Percentiles rank a stretch among this genome's conserved stretches.
Evolutionary conservation across 2,329 filamentous ascomycete species (phyloP).

Genomic region (Aaosphaeria pasadenensis): DNA sequence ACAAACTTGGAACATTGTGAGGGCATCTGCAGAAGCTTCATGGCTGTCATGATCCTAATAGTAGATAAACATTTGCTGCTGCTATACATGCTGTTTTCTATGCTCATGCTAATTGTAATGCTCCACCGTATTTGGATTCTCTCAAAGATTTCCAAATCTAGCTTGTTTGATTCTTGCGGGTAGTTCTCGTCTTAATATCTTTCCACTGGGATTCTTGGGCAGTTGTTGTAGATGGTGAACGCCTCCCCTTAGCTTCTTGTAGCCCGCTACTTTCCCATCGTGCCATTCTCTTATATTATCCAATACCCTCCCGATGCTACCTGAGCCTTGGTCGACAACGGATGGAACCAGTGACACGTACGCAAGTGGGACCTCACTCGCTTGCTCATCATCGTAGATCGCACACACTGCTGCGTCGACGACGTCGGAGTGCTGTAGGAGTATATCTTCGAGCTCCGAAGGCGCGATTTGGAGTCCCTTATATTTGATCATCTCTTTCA

Average conservation of each 20-base stretch:
- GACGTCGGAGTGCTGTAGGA: constrained; percentile 23
- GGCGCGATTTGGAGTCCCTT: constrained; percentile 32
- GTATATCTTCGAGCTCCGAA: constrained; percentile 29
- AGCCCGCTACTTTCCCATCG: constrained; percentile 24
- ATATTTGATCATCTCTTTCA: constrained; percentile 34
- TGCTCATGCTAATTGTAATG: not conserved
- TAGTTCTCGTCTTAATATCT: constrained; percentile 23
- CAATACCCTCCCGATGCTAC: constrained; percentile 2
- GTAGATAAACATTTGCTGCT: too few species aligned
- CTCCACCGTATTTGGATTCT: not conserved
- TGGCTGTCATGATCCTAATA: too few species aligned
- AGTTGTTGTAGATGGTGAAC: constrained; percentile 21
- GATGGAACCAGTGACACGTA: constrained; percentile 15
- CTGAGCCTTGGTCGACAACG: not conserved
- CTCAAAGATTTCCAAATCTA: not conserved
- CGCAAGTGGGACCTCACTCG: constrained; percentile 27
- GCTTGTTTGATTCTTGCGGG: constrained; percentile 6
- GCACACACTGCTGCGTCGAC: constrained; percentile 31
- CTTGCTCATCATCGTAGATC: constrained; percentile 17
- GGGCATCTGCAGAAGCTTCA: too few species aligned
- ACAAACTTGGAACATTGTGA: too few species aligned
- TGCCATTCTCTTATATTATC: constrained; percentile 18
- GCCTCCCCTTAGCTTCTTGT: constrained; percentile 28
- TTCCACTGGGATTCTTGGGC: constrained; percentile 26
- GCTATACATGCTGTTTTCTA: too few species aligned